Percentiles rank a stretch among this genome's conserved stretches.
These are phyloP conservation scores for Entomortierella parvispora DNA, from an alignment of 192 early-diverging fungal species.

Conservation along the genomic window DNA sequence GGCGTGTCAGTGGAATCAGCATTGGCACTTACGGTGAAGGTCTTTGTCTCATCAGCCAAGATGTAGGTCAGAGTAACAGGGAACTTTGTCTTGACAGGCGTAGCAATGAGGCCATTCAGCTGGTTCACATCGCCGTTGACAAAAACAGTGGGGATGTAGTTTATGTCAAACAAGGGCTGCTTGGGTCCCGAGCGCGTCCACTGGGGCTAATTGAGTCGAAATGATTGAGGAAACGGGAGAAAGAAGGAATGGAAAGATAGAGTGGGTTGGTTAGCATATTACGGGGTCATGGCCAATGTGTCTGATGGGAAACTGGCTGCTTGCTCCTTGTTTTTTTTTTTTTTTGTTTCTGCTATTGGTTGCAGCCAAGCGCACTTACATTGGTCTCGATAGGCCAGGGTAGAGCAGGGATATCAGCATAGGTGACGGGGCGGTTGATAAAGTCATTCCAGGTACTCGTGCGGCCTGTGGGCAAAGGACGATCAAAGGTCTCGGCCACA, in stretches of 20 bases:
- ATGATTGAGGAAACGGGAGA: background rate
- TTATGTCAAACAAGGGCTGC: constrained; percentile 50
- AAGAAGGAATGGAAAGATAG: background rate
- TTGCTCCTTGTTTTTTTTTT: background rate
- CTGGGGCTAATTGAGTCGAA: constrained; percentile 29
- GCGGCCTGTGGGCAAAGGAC: constrained; percentile 28
- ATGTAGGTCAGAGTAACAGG: constrained; percentile 50
- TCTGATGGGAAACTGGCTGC: too few relatives aligned
- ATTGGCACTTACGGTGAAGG: constrained; percentile 53
- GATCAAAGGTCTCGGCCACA: constrained; percentile 52
- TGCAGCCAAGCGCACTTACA: constrained; percentile 11
- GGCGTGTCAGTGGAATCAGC: too few relatives aligned
- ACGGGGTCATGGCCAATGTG: too few relatives aligned
- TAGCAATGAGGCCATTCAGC: constrained; percentile 30
- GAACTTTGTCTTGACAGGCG: constrained; percentile 10
- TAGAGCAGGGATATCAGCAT: constrained; percentile 56
- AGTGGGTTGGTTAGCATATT: background rate
- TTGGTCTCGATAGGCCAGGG: constrained; percentile 43
- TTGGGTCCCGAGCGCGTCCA: constrained; percentile 54
- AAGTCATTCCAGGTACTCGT: constrained; percentile 54
- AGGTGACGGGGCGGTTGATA: constrained; percentile 53
- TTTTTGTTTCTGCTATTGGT: background rate
- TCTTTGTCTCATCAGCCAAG: constrained; percentile 45
- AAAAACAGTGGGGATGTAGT: constrained; percentile 59
- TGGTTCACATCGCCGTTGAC: constrained; percentile 35